phyloP scores from a whole-genome alignment of 768 basidiomycete genomes.

The Rhodocollybia butyracea region DNA sequence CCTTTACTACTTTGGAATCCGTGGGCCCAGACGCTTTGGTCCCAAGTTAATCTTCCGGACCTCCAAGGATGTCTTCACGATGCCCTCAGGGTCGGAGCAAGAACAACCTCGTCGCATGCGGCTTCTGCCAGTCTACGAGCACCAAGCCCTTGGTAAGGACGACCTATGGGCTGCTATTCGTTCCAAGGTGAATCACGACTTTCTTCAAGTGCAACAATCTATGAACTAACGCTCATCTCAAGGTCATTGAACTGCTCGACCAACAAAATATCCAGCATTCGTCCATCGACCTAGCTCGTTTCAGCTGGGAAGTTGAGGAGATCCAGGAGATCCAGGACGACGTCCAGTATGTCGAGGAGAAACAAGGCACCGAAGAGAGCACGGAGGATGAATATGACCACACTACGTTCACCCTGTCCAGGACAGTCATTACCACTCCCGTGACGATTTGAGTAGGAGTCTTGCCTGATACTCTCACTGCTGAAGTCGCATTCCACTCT shows the following conservation, averaged over 20 bases:
- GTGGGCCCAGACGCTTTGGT: conserved; percentile 15
- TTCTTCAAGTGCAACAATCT: conserved; percentile 20
- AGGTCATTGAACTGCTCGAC: conserved; percentile 20
- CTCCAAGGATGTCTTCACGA: conserved; percentile 21
- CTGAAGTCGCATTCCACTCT: conserved; percentile 19
- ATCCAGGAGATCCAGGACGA: conserved; percentile 8
- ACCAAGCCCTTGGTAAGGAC: conserved; percentile 18
- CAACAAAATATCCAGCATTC: conserved; percentile 10
- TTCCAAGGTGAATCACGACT: conserved; percentile 17
- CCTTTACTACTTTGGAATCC: conserved; percentile 24
- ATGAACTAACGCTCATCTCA: conserved; percentile 20
- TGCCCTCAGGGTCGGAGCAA: conserved; percentile 21
- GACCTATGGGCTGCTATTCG: conserved; percentile 20
- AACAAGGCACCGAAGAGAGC: too few species aligned
- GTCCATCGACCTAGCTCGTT: conserved; percentile 18
- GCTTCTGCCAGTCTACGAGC: conserved; percentile 19
- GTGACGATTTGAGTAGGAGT: too few species aligned
- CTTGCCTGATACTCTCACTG: conserved; percentile 18
- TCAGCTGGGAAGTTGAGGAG: conserved; percentile 14
- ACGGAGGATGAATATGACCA: conserved; percentile 27
- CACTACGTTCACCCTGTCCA: too few species aligned
- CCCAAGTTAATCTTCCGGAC: conserved; percentile 27
- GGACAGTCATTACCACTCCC: too few species aligned
- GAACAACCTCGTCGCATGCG: conserved; percentile 20
- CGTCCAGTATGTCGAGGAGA: neutral